Evolutionary conservation across 2,329 filamentous ascomycete species (phyloP), one percentile per base, ranked within the genome.

Genomic region (Aureobasidium sp.): DNA sequence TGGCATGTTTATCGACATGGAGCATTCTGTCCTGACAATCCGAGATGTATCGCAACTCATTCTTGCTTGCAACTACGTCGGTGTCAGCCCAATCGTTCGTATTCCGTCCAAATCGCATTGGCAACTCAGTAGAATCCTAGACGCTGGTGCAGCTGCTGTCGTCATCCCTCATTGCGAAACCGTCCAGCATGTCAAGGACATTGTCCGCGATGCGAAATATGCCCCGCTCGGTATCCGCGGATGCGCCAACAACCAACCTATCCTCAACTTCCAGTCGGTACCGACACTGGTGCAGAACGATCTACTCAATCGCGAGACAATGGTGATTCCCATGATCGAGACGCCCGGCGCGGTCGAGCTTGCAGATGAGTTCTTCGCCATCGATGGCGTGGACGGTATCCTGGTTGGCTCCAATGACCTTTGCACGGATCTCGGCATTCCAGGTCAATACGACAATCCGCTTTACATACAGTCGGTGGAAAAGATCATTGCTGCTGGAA

Each of bases 371-470:
- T 72, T 78, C 37, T 69, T 74, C 1, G 74, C 75, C 0, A 63
- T 78, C 0, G 72, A 77, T 0, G 76, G 77, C 0, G 77, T 79
- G 4, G 78, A 80, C 63, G 73, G 69, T 1, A 66, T 80, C 0
- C 67, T 80, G 2, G 73, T 79, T 22, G 77, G 78, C 6, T 75
- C 76, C 1, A 79, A 79, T 53, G 78, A 79, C 62, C 66, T 79
- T 53, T 75, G 70, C 22, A 72, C 74, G 1, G 77, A 79, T 45
- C 71, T 79, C 68, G 77, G 77, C 0, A 77, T 77, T 34, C 74
- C 75, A 0, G 76, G 76, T 2, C 67, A 76, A 47, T 77, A 74
- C 60, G 74, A 77, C 39, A 72, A 74, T 64, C 65, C 70, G 1
- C 42, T 65, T 9, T 73, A 71, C 47, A 56, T 69, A 42, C 62